Percentiles rank a stretch among this genome's conserved stretches.
phyloP scores from a whole-genome alignment of 805 yeast species.

The Candida railenensis region DNA sequence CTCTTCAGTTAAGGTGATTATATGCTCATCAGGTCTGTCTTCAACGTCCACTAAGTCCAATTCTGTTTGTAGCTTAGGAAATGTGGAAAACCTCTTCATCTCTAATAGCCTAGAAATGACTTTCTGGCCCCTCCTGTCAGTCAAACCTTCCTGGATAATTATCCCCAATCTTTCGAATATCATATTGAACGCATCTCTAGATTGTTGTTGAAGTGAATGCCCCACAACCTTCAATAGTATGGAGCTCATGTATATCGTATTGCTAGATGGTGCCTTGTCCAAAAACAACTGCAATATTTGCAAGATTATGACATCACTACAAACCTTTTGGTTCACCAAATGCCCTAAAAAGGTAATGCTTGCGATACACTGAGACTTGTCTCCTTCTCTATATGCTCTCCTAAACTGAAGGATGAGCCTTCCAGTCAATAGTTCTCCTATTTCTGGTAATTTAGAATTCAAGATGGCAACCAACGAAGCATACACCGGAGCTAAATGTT shows the following conservation, averaged over 20 bases:
- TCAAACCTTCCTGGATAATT: slow-evolving; percentile 54
- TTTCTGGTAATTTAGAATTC: slow-evolving; percentile 65
- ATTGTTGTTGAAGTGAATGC: slow-evolving; percentile 39
- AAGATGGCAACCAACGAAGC: slow-evolving; percentile 59
- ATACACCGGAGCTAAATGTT: slow-evolving; percentile 41
- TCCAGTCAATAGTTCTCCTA: slow-evolving; percentile 57
- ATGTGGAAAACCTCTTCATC: slow-evolving; percentile 42
- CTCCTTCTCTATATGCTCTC: slow-evolving; percentile 46
- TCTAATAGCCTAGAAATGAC: slow-evolving; percentile 53
- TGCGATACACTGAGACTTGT: slow-evolving; percentile 43
- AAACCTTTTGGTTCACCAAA: slow-evolving; percentile 60
- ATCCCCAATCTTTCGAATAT: slow-evolving; percentile 61
- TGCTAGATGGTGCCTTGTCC: slow-evolving; percentile 44
- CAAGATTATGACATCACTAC: slow-evolving; percentile 29
- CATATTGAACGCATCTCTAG: slow-evolving; percentile 44
- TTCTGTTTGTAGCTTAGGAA: slow-evolving; percentile 40
- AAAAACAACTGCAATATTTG: slow-evolving; percentile 36
- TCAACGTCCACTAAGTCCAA: slow-evolving; percentile 66
- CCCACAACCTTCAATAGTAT: slow-evolving; percentile 55
- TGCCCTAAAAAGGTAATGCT: slow-evolving; percentile 53
- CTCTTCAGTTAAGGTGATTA: slow-evolving; percentile 52
- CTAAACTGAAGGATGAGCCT: slow-evolving; percentile 62
- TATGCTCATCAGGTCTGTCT: slow-evolving; percentile 53
- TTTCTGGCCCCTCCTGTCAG: slow-evolving; percentile 36
- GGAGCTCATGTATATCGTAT: slow-evolving; percentile 55